Evolutionary conservation across 1,139 yeast species (phyloP), one percentile per base, ranked within the genome.

Genomic region (Yamadazyma atmosphaerica): DNA sequence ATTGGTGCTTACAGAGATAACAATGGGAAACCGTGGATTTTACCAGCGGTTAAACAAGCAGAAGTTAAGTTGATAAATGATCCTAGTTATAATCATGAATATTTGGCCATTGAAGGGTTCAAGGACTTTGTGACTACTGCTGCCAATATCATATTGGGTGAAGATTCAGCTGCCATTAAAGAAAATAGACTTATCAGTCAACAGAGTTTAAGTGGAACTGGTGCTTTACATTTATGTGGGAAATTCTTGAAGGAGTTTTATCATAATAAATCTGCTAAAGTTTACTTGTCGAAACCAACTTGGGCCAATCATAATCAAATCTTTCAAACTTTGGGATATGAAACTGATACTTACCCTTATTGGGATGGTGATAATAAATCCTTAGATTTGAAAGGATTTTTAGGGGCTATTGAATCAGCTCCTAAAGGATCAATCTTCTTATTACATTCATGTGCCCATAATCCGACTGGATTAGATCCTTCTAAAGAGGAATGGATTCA

Each of bases 1-100:
- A 90, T 90, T 45, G 98, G 98, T 48, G 98, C 98, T 34, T 92
- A 92, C 74, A 81, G 98, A 64, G 97, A 90, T 61, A 85, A 88
- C 62, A 65, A 68, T 49, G 98, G 97, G 40, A 86, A 88, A 65
- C 97, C 98, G 36, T 90, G 92, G 88, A 89, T 92, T 39, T 73
- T 92, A 38, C 95, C 96, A 6, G 81, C 95, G 9, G 98, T 92
- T 12, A 77, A 68, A 47, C 65, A 71, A 49, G 95, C 95, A 34
- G 97, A 89, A 63, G 62, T 70, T 40, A 64, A 67, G 51, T 64
- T 72, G 52, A 52, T 68, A 16, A 56, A 55, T 28, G 61, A 66
- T n/a, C 81, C 85, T 14, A 68, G 64, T 30, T 83, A 81, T 65
- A 88, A 92, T 72, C 98, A 92, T 67, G 98, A 92, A 65, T 92